Conservation (phyloP, 345 rosid genomes). For the Lepidium africanum region DNA sequence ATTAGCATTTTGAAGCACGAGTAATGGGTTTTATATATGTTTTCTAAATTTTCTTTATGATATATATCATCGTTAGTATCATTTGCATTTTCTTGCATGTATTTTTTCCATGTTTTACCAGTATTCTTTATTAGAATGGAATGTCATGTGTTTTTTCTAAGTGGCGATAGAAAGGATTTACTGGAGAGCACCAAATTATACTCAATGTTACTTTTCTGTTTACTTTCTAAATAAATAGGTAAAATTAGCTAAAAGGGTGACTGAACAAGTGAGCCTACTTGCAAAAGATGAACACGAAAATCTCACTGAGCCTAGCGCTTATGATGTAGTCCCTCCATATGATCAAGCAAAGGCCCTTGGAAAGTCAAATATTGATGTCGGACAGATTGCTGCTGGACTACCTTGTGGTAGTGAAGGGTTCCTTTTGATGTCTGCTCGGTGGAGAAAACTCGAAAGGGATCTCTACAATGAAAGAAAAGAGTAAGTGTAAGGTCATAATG, state of each 20-base stretch:
- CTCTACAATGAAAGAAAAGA: conserved; percentile 93
- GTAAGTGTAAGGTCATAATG: conserved; percentile 39
- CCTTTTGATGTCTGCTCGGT: conserved; percentile 97
- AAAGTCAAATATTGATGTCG: conserved; percentile 88
- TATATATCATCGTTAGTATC: not conserved
- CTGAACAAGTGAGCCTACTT: conserved; percentile 83
- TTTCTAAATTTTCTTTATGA: not conserved
- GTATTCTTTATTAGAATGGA: not conserved
- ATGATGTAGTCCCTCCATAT: conserved; percentile 71
- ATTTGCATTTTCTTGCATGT: not conserved
- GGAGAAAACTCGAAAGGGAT: conserved; percentile 98
- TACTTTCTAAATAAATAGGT: conserved; percentile 37
- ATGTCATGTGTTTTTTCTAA: not conserved
- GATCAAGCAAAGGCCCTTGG: conserved; percentile 99
- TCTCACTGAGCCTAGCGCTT: conserved; percentile 59
- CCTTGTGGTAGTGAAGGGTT: conserved; percentile 99
- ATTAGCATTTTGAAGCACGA: not conserved
- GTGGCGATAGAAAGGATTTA: not conserved
- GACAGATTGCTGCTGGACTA: conserved; percentile 97
- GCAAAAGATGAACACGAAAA: conserved; percentile 88
- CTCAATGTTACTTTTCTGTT: conserved; percentile 6
- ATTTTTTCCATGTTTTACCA: not conserved
- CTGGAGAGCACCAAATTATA: not conserved
- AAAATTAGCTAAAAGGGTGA: conserved; percentile 81
- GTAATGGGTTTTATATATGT: not conserved